Base-by-base conservation (phyloP, 2,329 filamentous ascomycete species). In the Aspergillus hortae region DNA sequence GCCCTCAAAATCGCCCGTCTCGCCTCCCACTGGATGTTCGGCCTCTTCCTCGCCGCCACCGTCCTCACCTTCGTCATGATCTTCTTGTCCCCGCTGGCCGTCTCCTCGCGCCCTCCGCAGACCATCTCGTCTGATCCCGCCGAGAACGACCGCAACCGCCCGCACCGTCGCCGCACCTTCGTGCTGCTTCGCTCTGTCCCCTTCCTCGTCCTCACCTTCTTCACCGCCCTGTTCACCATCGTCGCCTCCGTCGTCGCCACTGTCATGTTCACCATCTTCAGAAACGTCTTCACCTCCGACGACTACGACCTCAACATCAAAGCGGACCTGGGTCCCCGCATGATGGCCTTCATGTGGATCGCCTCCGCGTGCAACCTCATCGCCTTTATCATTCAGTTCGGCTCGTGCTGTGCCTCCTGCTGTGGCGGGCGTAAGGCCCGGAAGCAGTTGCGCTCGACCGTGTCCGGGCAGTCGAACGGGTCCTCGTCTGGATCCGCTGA, bases 341-440 rank as follows among this genome's bases (percentile, higher is more conserved):
- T 95, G 88, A 82, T 95, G 63, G 87, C 76, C 0, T 95, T 95
- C 66, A 92, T 95, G 87, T 97, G 92, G 92, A 81, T 90, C 25
- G 89, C 87, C 0, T 80, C 85, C 0, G 82, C 78, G 0, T 82
- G 86, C 54, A 81, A 83, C 1, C 72, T 90, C 4, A 64, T 92
- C 17, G 86, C 87, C 0, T 92, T 89, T 62, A 67, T 88, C 30
- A 76, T 95, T 17, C 89, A 95, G 68, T 75, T 87, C 25, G 83
- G 86, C 30, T 80, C 92, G 69, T 89, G 86, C 61, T 96, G 90
- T 70, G 95, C 89, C 12, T 67, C 73, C 19, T 75, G 73, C 52
- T 74, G 72, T 46, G 70, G 73, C 23, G 71, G 70, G 6, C 67
- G 67, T 4, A 71, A 68, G 55, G 67, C 67, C 0, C 62, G 68